Base-by-base conservation (phyloP, 441 rosid species). In the Bocquillonia castaneifolia region DNA sequence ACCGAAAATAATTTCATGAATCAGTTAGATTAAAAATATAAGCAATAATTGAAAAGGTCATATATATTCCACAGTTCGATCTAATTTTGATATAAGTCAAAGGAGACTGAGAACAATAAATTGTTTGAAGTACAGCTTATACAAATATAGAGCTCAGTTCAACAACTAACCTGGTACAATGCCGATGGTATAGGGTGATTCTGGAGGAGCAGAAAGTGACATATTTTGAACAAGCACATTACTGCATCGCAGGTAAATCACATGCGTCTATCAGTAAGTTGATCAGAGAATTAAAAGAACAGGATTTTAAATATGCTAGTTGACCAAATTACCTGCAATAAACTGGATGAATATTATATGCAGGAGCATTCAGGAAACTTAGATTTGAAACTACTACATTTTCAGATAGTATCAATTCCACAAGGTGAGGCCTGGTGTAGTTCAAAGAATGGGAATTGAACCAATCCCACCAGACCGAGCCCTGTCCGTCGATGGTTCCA, bases 401-500 rank as follows among this genome's bases (percentile, higher is more conserved):
- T 17, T 86, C 87, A 1, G 95, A 89, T 3, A 79, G 79, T 56
- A 81, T 71, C 39, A 93, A 84, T 73, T 93, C 97, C 15, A 93
- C 86, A 0, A 93, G 86, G 74, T 91, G 91, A 59, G 99, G 99
- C 56, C 97, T 89, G 67, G 85, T 93, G 66, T 86, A 83, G 79
- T 91, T 93, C 73, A 93, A 79, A 29, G 88, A 71, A 69, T 78
- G 85, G 2, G 85, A 78, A 66, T 57, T 71, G 68, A 83, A 86
- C 92, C 84, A 85, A 47, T 89, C 83, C 98, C 97, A 93, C 99
- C 97, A 93, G 25, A 81, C 80, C 0, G 81, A 87, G 69, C 97
- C 99, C 63, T 93, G 97, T 14, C 97, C 99, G 34, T 93, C 97
- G 17, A 91, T 83, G 32, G 96, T 88, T 59, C 99, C 97, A 39